Evolutionary conservation across 1,284 basidiomycete species (phyloP).

Genomic region (Meira miltonrushii): DNA sequence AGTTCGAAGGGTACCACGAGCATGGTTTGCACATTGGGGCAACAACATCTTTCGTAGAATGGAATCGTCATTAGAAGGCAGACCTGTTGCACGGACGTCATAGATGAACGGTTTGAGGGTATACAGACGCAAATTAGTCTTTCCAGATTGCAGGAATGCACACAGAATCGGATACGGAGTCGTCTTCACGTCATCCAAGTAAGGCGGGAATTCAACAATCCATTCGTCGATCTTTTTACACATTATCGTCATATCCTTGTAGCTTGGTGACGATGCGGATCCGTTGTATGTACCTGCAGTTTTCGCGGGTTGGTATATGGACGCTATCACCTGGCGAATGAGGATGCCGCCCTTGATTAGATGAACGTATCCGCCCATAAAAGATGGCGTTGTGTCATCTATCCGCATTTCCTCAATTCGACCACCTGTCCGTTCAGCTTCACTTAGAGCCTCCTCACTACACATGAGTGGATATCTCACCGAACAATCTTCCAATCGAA

Average conservation of each 20-base stretch:
- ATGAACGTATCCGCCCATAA: conserved; percentile 34
- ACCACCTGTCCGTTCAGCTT: conserved; percentile 14
- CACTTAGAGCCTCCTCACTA: conserved; percentile 14
- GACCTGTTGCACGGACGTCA: conserved; percentile 9
- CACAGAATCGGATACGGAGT: conserved; percentile 32
- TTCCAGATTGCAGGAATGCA: conserved; percentile 32
- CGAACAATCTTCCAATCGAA: conserved; percentile 34
- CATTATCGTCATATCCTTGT: conserved; percentile 39
- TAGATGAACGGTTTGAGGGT: conserved; percentile 43
- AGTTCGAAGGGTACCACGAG: conserved; percentile 29
- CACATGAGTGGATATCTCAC: conserved; percentile 34
- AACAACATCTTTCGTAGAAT: conserved; percentile 34
- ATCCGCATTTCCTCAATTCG: conserved; percentile 8
- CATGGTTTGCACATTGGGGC: conserved; percentile 35
- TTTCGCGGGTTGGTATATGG: conserved; percentile 21
- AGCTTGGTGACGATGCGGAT: conserved; percentile 19
- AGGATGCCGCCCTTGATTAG: conserved; percentile 40
- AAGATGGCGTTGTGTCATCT: conserved; percentile 16
- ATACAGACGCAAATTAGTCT: conserved; percentile 38
- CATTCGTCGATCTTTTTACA: conserved; percentile 37
- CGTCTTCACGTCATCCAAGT: conserved; percentile 22
- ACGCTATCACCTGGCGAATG: conserved; percentile 33
- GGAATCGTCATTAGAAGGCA: neutral
- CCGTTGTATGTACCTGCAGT: neutral
- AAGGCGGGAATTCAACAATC: conserved; percentile 27